phyloP scores from a whole-genome alignment of 1,139 yeast genomes.

The Hanseniaspora sp. region DNA sequence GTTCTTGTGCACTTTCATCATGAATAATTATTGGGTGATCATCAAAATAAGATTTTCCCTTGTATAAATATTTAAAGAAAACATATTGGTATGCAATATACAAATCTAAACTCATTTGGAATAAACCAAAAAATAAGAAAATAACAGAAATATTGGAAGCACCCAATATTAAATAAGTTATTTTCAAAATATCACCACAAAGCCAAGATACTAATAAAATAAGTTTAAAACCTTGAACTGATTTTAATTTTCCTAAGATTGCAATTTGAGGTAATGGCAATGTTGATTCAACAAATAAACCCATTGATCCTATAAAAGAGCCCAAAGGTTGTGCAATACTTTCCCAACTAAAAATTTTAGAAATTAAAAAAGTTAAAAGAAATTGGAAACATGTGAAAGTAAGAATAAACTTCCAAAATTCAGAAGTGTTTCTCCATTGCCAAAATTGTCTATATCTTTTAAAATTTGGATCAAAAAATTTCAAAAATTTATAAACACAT shows the following conservation, averaged over 20 bases:
- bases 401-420: conserved; percentile 57
- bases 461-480: conserved; percentile 60
- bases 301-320: conserved; percentile 50
- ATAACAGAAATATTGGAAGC: conserved; percentile 57
- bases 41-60: conserved; percentile 16
- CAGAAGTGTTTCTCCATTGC: conserved; percentile 64
- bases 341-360: conserved; percentile 29
- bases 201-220: conserved; percentile 73
- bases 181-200: conserved; percentile 74
- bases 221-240: conserved; percentile 68
- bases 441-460: conserved; percentile 59
- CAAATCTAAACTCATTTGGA: conserved; percentile 69
- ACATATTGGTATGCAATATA: conserved; percentile 67
- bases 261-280: conserved; percentile 82
- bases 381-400: conserved; percentile 35
- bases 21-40: conserved; percentile 12
- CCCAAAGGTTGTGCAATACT: conserved; percentile 27
- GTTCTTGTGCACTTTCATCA: conserved; percentile 2
- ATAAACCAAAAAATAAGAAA: conserved; percentile 65
- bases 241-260: conserved; percentile 52
- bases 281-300: conserved; percentile 68
- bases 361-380: conserved; percentile 24
- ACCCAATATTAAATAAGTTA: conserved; percentile 60
- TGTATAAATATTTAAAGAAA: conserved; percentile 38
- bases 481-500: conserved; percentile 33